Evolutionary conservation across 1,284 basidiomycete species (phyloP).

Genomic region (Fomitiporia mediterranea): DNA sequence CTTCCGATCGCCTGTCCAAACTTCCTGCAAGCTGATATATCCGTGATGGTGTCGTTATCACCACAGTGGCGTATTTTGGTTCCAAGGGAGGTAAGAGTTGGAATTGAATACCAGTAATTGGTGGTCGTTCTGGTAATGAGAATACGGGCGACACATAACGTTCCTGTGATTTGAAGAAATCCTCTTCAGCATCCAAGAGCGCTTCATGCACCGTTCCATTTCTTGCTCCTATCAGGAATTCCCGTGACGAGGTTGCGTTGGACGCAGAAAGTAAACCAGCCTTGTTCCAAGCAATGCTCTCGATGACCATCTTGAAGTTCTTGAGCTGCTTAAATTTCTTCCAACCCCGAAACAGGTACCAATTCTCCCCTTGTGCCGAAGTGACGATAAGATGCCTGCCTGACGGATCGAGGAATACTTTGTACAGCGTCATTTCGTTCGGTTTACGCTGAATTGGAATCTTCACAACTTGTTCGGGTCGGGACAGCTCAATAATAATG

Average conservation of each 20-base stretch:
- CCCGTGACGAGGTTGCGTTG: slow-evolving; percentile 69
- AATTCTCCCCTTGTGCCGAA: slow-evolving; percentile 87
- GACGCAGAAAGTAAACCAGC: slow-evolving; percentile 61
- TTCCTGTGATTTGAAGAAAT: slow-evolving; percentile 89
- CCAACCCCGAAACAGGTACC: slow-evolving; percentile 82
- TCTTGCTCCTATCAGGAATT: slow-evolving; percentile 85
- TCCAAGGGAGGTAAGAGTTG: slow-evolving; percentile 68
- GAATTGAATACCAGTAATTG: slow-evolving; percentile 79
- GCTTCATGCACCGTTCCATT: slow-evolving; percentile 85
- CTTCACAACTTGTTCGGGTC: slow-evolving; percentile 75
- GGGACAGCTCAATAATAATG: slow-evolving; percentile 80
- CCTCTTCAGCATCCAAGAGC: slow-evolving; percentile 80
- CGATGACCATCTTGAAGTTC: slow-evolving; percentile 83
- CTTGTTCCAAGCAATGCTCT: slow-evolving; percentile 92
- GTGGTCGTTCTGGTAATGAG: slow-evolving; percentile 71
- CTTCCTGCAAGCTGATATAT: slow-evolving; percentile 88
- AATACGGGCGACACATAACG: slow-evolving; percentile 78
- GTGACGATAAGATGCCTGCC: slow-evolving; percentile 87
- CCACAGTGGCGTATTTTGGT: slow-evolving; percentile 58
- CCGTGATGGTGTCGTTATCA: slow-evolving; percentile 83
- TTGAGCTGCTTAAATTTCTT: slow-evolving; percentile 78
- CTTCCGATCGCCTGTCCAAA: slow-evolving; percentile 61
- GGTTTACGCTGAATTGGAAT: slow-evolving; percentile 72
- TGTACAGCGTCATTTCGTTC: slow-evolving; percentile 66
- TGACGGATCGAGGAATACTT: slow-evolving; percentile 87